Base-by-base conservation (phyloP, 495 filamentous ascomycete species). In the Penicillium verhagenii region DNA sequence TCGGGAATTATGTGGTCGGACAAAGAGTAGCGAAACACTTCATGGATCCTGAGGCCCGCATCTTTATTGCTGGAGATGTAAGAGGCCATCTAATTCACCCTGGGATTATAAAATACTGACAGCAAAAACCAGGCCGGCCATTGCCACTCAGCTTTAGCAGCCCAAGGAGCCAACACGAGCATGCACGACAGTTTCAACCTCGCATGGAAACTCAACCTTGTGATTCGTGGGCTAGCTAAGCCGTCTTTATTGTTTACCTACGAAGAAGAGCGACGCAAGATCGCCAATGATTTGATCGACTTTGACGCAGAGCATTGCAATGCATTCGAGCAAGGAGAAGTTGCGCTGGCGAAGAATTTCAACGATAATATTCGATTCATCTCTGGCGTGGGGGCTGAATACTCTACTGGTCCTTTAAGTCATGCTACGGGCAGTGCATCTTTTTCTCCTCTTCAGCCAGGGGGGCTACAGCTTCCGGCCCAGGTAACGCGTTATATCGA, bases 141-240 rank as follows among this genome's bases (percentile, higher is more conserved):
- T 71, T 92, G 89, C 11, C 90, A 93, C 68, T 86, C 82, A 18
- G 88, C 90, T n/a, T 90, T 92, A 63, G 88, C 88, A n/a, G 90
- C 88, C 3, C 90, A 93, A 74, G 90, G 90, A 31, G 90, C 91
- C 81, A 95, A 95, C 63, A 87, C 88, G 10, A 87, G 86, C 16
- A 90, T 95, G 77, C 81, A 91, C 40, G 90, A 95, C 58, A 82
- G 82, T 25, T 83, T 84, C 60, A 93, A 94, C 64, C 77, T 95
- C 0, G 89, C 84, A 8, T 95, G 90, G 90, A 94, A 93, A 69
- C 77, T 95, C 42, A 86, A 88, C 50, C 77, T 84, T 11, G 85
- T 89, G 5, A 74, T 86, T 38, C 76, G 78, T 13, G 86, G 87
- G 7, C 77, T 86, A 9, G 81, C 83, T 0, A 63, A 77, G 13